Evolutionary conservation across 805 yeast genomes (phyloP).

Genomic region (Isabelozyma heimii): DNA sequence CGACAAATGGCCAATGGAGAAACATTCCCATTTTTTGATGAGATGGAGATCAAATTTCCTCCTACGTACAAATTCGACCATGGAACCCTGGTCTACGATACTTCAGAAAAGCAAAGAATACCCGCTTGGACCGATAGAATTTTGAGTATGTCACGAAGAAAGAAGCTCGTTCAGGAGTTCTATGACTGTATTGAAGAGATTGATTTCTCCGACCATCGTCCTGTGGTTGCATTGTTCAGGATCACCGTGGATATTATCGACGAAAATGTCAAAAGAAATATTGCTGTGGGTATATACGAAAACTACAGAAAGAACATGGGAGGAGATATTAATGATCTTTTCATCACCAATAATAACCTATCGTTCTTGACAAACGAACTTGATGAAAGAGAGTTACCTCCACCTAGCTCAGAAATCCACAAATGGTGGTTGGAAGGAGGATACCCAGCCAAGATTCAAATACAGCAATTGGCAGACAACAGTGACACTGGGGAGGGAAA

Average conservation of each 20-base stretch:
- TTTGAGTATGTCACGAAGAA: conserved; percentile 56
- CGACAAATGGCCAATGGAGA: conserved; percentile 70
- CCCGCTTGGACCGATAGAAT: conserved; percentile 99
- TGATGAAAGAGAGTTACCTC: conserved; percentile 57
- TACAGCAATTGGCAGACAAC: conserved; percentile 42
- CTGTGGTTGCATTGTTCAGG: conserved; percentile 72
- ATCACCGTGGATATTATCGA: conserved; percentile 67
- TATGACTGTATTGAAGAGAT: conserved; percentile 61
- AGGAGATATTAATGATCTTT: conserved; percentile 34
- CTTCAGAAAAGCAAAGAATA: conserved; percentile 85
- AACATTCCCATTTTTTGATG: conserved; percentile 78
- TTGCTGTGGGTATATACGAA: conserved; percentile 60
- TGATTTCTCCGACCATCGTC: conserved; percentile 83
- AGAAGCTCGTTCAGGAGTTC: conserved; percentile 52
- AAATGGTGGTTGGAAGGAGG: conserved; percentile 96
- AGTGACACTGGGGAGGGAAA: conserved; percentile 8
- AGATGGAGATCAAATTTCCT: conserved; percentile 71
- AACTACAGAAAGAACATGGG: conserved; percentile 48
- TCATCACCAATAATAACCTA: conserved; percentile 23
- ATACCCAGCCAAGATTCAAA: conserved; percentile 63
- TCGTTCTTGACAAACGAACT: conserved; percentile 23
- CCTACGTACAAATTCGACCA: conserved; percentile 96
- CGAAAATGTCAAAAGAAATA: conserved; percentile 51
- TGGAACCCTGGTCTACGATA: conserved; percentile 77
- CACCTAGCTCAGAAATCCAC: conserved; percentile 78